Percentiles rank a stretch among this genome's conserved stretches.
Evolutionary conservation across 192 early-diverging fungal genomes (phyloP).

Genomic region (Pilaira anomala): DNA sequence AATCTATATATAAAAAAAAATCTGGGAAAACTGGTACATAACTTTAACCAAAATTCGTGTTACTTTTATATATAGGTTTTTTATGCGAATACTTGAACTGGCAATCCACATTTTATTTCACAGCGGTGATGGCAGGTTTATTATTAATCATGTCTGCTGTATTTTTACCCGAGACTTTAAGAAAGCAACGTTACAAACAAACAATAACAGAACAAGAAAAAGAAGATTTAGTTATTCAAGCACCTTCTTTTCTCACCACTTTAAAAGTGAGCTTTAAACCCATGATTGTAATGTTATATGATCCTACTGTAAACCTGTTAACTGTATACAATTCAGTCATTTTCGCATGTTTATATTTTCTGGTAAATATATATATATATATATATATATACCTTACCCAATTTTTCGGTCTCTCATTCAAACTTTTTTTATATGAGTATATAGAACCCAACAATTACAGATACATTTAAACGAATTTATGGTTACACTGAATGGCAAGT

Average conservation of each 20-base stretch:
- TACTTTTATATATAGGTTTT: background rate
- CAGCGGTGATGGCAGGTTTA: slow-evolving; percentile 2
- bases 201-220: too few relatives aligned
- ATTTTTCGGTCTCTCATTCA: too few relatives aligned
- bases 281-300: background rate
- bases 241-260: background rate
- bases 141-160: slow-evolving; percentile 12
- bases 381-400: too few relatives aligned
- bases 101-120: slow-evolving; percentile 28
- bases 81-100: slow-evolving; percentile 18
- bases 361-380: background rate
- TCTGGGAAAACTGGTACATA: too few relatives aligned
- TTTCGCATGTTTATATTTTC: slow-evolving; percentile 15
- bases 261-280: slow-evolving; percentile 11
- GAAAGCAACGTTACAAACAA: slow-evolving; percentile 4
- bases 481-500: slow-evolving; percentile 4
- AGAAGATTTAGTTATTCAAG: background rate
- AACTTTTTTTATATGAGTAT: background rate
- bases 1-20: too few relatives aligned
- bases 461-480: slow-evolving; percentile 12
- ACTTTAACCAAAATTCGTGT: too few relatives aligned
- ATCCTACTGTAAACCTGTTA: slow-evolving; percentile 9
- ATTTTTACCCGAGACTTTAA: slow-evolving; percentile 25
- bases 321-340: slow-evolving; percentile 17
- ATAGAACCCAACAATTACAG: slow-evolving; percentile 19